These are phyloP conservation scores for Pseudogymnoascus pannorum DNA, from an alignment of 2,329 filamentous ascomycete species.

Conservation along the genomic window DNA sequence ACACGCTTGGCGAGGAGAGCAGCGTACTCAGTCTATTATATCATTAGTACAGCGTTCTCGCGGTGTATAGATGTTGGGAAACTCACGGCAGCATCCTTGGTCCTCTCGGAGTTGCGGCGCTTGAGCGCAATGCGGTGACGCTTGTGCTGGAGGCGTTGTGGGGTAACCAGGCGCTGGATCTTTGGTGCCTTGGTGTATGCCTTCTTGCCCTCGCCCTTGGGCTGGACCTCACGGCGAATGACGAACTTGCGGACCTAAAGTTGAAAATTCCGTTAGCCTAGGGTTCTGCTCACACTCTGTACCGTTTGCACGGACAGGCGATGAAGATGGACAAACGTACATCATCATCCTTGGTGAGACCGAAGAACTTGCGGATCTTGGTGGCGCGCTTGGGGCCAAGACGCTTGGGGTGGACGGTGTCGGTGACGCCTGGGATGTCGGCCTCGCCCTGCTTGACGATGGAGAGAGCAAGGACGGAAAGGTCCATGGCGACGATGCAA, in stretches of 20 bases:
- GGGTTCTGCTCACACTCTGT: constrained; percentile 51
- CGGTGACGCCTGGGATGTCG: constrained; percentile 94
- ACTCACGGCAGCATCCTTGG: constrained; percentile 98
- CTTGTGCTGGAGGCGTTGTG: constrained; percentile 99
- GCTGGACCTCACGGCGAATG: constrained; percentile 95
- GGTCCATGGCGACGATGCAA: constrained; percentile 95
- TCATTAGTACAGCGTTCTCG: constrained; percentile 29
- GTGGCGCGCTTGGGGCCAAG: constrained; percentile 99
- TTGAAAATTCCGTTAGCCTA: constrained; percentile 25
- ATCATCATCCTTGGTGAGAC: constrained; percentile 99
- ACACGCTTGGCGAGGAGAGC: constrained; percentile 96
- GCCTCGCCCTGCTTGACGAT: constrained; percentile 97
- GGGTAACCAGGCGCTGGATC: constrained; percentile 99
- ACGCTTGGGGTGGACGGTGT: constrained; percentile 97
- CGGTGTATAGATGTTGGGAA: constrained; percentile 10
- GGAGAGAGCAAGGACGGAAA: constrained; percentile 87
- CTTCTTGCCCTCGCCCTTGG: constrained; percentile 95
- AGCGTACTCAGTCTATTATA: constrained; percentile 82
- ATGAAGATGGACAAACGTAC: constrained; percentile 72
- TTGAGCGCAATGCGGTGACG: constrained; percentile 96
- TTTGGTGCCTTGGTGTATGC: constrained; percentile 99
- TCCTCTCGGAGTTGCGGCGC: constrained; percentile 92
- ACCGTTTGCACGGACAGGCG: constrained; percentile 51
- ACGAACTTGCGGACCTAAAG: constrained; percentile 96
- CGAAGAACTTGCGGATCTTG: constrained; percentile 99